These are phyloP conservation scores for Clonostachys sp. DNA, from an alignment of 2,329 filamentous ascomycete genomes.

Conservation along the genomic window DNA sequence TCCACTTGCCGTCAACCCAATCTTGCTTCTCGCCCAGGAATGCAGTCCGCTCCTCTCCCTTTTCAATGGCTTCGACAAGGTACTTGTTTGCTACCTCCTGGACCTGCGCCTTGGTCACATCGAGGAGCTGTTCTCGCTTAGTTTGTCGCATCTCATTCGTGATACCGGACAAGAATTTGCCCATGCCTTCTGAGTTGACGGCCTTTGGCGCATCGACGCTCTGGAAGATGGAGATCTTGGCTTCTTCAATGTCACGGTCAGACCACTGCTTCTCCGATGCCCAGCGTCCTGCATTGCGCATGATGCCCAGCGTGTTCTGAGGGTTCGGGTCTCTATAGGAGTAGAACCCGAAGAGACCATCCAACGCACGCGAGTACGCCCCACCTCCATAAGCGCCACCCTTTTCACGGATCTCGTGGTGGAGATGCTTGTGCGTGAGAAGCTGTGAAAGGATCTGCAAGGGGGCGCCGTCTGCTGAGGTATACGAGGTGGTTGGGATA, in stretches of 20 bases:
- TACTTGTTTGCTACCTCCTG: slow-evolving; percentile 77
- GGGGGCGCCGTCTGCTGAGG: slow-evolving; percentile 67
- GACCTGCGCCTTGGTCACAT: slow-evolving; percentile 79
- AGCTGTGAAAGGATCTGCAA: slow-evolving; percentile 88
- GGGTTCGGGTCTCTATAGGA: slow-evolving; percentile 97
- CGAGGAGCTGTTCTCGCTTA: slow-evolving; percentile 77
- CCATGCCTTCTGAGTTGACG: slow-evolving; percentile 85
- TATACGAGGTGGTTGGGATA: slow-evolving; percentile 80
- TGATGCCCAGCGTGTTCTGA: slow-evolving; percentile 79
- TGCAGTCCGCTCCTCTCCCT: slow-evolving; percentile 56
- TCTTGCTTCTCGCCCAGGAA: slow-evolving; percentile 81
- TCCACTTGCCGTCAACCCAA: slow-evolving; percentile 74
- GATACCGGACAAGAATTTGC: slow-evolving; percentile 77
- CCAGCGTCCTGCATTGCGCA: slow-evolving; percentile 78
- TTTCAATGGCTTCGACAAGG: slow-evolving; percentile 63
- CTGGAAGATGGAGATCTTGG: slow-evolving; percentile 94
- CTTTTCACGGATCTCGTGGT: slow-evolving; percentile 97
- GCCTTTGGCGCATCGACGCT: slow-evolving; percentile 81
- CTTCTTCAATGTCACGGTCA: slow-evolving; percentile 84
- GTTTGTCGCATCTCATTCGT: slow-evolving; percentile 85
- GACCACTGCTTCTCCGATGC: slow-evolving; percentile 79
- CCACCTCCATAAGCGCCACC: slow-evolving; percentile 94
- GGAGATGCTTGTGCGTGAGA: slow-evolving; percentile 91
- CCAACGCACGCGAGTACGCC: slow-evolving; percentile 74
- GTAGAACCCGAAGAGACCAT: slow-evolving; percentile 90